These are phyloP conservation scores for Diaporthe eres DNA, from an alignment of 2,329 filamentous ascomycete genomes.

Conservation along the genomic window DNA sequence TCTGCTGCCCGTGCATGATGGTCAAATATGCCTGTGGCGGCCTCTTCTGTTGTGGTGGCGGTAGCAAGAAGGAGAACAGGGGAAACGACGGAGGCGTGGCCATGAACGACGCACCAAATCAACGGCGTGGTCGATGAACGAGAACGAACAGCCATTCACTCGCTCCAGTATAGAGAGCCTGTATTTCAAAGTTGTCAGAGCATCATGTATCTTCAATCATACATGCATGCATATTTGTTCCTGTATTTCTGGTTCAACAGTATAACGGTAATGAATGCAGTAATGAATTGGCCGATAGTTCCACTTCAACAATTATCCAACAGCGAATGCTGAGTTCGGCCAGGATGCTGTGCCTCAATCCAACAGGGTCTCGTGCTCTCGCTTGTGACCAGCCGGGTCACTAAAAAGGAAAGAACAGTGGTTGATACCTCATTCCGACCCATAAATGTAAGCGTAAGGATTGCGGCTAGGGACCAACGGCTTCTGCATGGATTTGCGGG, in stretches of 20 bases:
- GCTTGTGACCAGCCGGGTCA: neutral
- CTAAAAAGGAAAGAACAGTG: neutral
- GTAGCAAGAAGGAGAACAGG: neutral
- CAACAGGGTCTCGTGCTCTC: neutral
- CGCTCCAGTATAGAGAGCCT: neutral
- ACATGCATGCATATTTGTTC: neutral
- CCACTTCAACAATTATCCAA: neutral
- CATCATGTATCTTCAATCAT: neutral
- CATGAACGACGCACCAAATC: neutral
- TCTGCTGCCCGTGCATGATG: neutral
- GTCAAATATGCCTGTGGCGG: neutral
- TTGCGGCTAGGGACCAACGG: neutral
- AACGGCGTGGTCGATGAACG: neutral
- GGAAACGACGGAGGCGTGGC: neutral
- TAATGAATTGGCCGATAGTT: neutral
- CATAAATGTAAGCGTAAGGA: neutral
- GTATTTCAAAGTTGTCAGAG: neutral
- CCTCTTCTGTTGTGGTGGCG: neutral
- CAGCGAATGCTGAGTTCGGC: neutral
- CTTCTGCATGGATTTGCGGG: neutral
- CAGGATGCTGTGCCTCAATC: neutral
- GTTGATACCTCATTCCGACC: neutral
- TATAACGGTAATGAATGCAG: neutral
- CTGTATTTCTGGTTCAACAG: neutral
- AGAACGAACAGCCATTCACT: neutral